Base-by-base conservation (phyloP, 1,284 basidiomycete species). In the Macrocystidia cucumis region DNA sequence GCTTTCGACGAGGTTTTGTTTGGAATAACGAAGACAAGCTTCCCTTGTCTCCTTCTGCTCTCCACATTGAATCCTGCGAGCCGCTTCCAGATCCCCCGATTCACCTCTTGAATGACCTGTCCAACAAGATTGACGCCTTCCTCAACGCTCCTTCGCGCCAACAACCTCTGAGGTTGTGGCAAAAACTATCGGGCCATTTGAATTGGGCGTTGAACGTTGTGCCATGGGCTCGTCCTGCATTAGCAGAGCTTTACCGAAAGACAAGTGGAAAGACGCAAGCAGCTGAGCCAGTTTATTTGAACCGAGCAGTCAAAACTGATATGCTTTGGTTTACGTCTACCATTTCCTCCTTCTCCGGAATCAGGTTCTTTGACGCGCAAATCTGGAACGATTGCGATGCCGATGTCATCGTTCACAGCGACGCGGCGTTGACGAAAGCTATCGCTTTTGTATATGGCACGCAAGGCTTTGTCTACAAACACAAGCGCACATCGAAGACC, bases 221-320 rank as follows among this genome's bases (percentile, higher is more conserved):
- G n/a, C 48, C 50, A 5, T 46, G 42, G 42, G 44, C 45, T 9
- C n/a, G 47, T 28, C 46, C 45, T 13, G 43, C 41, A 1, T 38
- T 56, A 1, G 37, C 42, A 1, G 41, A 46, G 24, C 16, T 54
- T 9, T 55, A 54, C 29, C 16, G 32, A 1, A 55, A 55, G 27
- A 49, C 48, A 28, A 35, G 29, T 9, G 44, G 46, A 2, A 54
- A 53, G 31, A 17, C 9, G 0, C 31, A 38, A 7, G 20, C 25
- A 1, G 13, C 31, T 17, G 27, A 32, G n/a, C 17, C 23, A 2
- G 38, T 50, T 12, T 42, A 34, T 19, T 16, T 43, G 12, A 46
- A 48, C 29, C 40, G 24, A n/a, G 38, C 32, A 8, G 42, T 48
- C 8, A 26, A 12, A 4, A 7, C 31, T 36, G 44, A 47, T 34